Conservation (phyloP, 2,329 filamentous ascomycete species). For the Penicillium sp. region DNA sequence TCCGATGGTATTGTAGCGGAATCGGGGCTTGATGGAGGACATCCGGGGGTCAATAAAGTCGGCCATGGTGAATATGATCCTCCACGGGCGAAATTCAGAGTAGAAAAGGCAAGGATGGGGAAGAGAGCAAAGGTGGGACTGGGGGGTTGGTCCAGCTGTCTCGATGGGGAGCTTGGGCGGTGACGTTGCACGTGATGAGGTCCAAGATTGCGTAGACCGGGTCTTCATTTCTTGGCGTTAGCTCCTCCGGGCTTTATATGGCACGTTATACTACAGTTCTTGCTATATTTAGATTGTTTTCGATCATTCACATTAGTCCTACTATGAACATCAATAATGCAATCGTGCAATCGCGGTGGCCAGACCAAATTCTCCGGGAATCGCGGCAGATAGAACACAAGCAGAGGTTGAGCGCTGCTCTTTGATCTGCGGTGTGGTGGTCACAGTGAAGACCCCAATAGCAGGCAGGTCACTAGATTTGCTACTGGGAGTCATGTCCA, state of each 20-base stretch:
- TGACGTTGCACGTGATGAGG: slow-evolving; percentile 23
- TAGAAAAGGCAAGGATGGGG: slow-evolving; percentile 14
- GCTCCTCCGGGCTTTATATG: background rate
- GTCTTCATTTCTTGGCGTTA: background rate
- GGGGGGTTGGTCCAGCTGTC: slow-evolving; percentile 25
- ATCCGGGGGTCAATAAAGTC: slow-evolving; percentile 47
- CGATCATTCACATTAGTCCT: no score
- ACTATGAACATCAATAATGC: no score
- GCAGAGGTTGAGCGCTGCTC: no score
- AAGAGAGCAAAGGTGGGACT: slow-evolving; percentile 14
- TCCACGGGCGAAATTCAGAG: background rate
- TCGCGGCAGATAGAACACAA: no score
- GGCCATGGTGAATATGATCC: slow-evolving; percentile 33
- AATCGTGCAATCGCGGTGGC: no score
- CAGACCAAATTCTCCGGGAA: no score
- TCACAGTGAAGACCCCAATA: no score
- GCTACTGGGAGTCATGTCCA: no score
- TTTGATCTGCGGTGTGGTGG: no score
- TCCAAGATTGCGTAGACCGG: background rate
- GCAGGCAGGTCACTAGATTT: no score
- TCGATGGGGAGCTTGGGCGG: slow-evolving; percentile 24
- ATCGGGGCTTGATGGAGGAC: slow-evolving; percentile 61
- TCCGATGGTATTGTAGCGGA: slow-evolving; percentile 97
- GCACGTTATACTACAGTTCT: background rate
- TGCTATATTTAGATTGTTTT: no score